Base-by-base conservation (phyloP, 495 filamentous ascomycete species). In the Recurvomyces mirabilis region DNA sequence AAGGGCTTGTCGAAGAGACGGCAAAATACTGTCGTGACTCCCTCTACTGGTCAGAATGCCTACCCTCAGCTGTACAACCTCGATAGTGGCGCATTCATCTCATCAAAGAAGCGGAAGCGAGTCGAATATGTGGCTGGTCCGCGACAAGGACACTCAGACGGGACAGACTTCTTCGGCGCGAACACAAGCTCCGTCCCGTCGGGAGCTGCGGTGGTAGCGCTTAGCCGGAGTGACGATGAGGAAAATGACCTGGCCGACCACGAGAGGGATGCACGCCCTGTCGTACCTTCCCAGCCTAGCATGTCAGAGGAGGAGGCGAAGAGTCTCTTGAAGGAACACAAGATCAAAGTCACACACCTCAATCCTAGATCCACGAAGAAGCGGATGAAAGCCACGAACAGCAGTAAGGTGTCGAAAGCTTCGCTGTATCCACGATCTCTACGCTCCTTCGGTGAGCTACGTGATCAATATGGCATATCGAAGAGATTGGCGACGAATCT, bases 391-490 rank as follows among this genome's bases (percentile, higher is more conserved):
- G 12, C 15, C 74, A 60, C 3, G 9, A 23, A 17, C 11, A 9
- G 17, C 9, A 17, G 15, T 9, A 14, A 70, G 69, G 38, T 63
- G 66, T 51, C 51, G 58, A 24, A 75, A 72, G 67, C 41, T 14
- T 71, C 70, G 31, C 58, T 88, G 28, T 85, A 68, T 53, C 83
- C 81, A 13, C 79, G 84, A 43, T 89, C 93, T 10, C 64, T 98
- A 49, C 70, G 70, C 38, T 75, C 82, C 0, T 94, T 98, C 62
- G 65, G 67, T 32, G 74, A 93, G 52, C 67, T 96, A 33, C 71
- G 72, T 19, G 62, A 71, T 26, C 64, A 63, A 18, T 94, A 89
- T 61, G 73, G 71, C 21, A 73, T 94, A 15, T 79, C 81, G 1
- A 65, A 67, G 17, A 69, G 78, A 22, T 62, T 99, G 31, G 77